Evolutionary conservation across 768 basidiomycete species (phyloP), one percentile per base, ranked within the genome.

Genomic region (Melanogaster broomeanus): DNA sequence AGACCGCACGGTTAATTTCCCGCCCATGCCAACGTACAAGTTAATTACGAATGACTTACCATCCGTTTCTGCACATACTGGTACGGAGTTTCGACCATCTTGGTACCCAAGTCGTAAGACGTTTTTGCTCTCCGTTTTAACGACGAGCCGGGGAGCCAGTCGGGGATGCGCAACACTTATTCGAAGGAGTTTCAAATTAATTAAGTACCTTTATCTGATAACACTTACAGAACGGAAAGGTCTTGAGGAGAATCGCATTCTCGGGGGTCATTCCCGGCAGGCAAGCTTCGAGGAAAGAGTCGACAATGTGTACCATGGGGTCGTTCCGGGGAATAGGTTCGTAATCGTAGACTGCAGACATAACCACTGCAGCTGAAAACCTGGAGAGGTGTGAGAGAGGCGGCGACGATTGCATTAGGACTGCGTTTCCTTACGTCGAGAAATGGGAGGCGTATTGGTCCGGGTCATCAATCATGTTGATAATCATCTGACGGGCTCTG

Each of bases 321-420:
- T 61, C 56, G 25, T 48, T n/a, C 19, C 24, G 25, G 28, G 51
- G 52, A 2, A 5, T 35, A n/a, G 56, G 45, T 6, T 61, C 52
- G 19, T 63, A 63, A 38, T 48, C 60, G 22, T 58, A 56, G 4
- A 55, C 37, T 10, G 15, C 28, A 16, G 42, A 47, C 38, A 63
- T 48, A 2, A 59, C 56, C 42, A 75, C 68, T 57, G 66, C 51
- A 57, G 60, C 63, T 8, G 73, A 58, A 31, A 64, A 57, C 34
- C 74, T 72, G 22, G 12, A 25, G 2, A 19, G 19, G 16, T 5
- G 5, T 44, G 11, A 52, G 41, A 0, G 8, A 16, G 9, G 28
- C 6, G 28, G 11, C 8, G 28, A 28, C 8, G 28, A 9, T 7
- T 28, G 6, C n/a, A 3, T 28, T 28, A 2, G 28, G 28, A 28